phyloP scores from a whole-genome alignment of 108 stramenopile species.

The Nannochloropsis granulata region DNA sequence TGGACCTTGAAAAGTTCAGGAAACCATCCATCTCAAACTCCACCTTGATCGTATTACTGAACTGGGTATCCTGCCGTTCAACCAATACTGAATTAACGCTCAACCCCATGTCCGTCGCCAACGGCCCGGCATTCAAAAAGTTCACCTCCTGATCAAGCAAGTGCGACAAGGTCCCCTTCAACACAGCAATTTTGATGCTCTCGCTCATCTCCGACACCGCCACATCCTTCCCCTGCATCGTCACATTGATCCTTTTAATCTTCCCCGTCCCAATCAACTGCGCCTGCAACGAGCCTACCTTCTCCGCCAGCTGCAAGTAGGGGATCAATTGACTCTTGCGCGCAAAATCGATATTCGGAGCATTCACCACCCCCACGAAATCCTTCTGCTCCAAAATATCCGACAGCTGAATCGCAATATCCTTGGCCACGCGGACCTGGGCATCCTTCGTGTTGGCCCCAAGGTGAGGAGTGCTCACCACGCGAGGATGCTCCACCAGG shows the following conservation, averaged over 20 bases:
- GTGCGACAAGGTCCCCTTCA: conserved; percentile 38
- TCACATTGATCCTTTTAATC: conserved; percentile 25
- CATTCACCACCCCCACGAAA: conserved; percentile 41
- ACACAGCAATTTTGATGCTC: conserved; percentile 35
- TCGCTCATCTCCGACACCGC: conserved; percentile 37
- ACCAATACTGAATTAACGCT: conserved; percentile 19
- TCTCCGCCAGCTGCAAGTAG: conserved; percentile 38
- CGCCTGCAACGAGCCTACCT: conserved; percentile 43
- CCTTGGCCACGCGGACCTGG: conserved; percentile 42
- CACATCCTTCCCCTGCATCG: conserved; percentile 31
- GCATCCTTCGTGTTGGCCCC: conserved; percentile 42
- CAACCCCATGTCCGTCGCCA: conserved; percentile 40
- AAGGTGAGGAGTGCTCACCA: conserved; percentile 41
- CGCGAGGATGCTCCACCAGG: conserved; percentile 33
- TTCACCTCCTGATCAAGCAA: conserved; percentile 36
- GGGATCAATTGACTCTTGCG: conserved; percentile 20
- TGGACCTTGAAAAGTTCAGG: conserved; percentile 25
- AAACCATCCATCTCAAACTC: conserved; percentile 40
- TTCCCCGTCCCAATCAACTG: conserved; percentile 41
- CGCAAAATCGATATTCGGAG: conserved; percentile 38
- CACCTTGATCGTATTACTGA: conserved; percentile 37
- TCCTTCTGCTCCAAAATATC: conserved; percentile 41
- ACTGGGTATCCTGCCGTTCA: conserved; percentile 22
- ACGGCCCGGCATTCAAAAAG: conserved; percentile 29
- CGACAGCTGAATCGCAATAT: conserved; percentile 42